Percentiles rank a stretch among this genome's conserved stretches.
These are phyloP conservation scores for Trichoderma brevicompactum DNA, from an alignment of 2,329 filamentous ascomycete genomes.

Conservation along the genomic window DNA sequence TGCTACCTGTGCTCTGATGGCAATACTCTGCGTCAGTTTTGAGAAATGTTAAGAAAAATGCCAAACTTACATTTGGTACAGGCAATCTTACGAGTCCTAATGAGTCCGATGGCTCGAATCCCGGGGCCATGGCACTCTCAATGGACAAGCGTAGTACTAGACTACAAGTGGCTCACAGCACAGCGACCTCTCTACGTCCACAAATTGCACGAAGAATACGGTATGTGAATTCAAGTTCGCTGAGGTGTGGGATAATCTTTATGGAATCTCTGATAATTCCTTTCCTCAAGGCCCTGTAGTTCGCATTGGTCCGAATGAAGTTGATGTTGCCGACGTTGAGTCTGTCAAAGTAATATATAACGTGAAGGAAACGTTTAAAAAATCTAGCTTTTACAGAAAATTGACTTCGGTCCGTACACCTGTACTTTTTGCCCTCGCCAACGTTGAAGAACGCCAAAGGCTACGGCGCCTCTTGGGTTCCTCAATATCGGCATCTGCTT, in stretches of 20 bases:
- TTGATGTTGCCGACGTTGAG: background rate
- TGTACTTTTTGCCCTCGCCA: background rate
- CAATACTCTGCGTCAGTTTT: background rate
- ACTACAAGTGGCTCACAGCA: background rate
- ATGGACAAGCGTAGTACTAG: background rate
- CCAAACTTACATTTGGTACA: background rate
- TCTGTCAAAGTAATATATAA: background rate
- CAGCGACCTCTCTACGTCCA: background rate
- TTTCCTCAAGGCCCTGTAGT: background rate
- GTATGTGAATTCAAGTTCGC: background rate
- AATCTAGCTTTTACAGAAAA: background rate
- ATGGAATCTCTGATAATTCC: background rate
- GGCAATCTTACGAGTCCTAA: background rate
- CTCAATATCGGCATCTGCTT: background rate
- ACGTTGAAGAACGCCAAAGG: background rate
- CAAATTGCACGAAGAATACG: background rate
- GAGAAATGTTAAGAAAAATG: background rate
- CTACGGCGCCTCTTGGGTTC: background rate
- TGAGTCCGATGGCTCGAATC: background rate
- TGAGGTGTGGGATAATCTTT: background rate
- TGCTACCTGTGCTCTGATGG: background rate
- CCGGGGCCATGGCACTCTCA: background rate
- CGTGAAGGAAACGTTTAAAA: background rate
- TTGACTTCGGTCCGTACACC: background rate
- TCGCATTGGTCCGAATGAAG: background rate